These are phyloP conservation scores for Hibiscus syriacus DNA, from an alignment of 345 rosid species.

Conservation along the genomic window DNA sequence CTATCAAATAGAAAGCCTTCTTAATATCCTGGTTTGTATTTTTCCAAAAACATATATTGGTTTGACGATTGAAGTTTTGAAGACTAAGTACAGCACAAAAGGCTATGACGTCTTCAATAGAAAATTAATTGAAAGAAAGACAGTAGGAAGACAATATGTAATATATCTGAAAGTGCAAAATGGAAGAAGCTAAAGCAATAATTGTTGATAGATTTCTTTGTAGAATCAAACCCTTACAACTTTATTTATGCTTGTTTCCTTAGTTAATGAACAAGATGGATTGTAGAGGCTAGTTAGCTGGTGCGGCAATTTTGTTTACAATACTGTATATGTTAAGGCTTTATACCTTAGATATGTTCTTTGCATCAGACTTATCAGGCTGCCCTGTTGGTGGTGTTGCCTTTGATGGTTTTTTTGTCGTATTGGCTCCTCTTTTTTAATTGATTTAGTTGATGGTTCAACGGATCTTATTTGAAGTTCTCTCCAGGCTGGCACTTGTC, in stretches of 20 bases:
- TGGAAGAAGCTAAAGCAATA: neutral
- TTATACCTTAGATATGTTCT: neutral
- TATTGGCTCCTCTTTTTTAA: neutral
- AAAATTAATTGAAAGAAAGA: neutral
- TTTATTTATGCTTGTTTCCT: neutral
- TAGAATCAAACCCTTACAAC: neutral
- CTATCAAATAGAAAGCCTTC: neutral
- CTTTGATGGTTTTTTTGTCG: neutral
- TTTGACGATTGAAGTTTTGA: neutral
- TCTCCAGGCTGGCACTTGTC: conserved; percentile 70
- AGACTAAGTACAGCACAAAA: neutral
- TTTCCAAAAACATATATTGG: neutral
- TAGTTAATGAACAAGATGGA: neutral
- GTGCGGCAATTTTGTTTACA: neutral
- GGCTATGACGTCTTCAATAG: neutral
- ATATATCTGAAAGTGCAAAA: no score
- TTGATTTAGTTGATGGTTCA: neutral
- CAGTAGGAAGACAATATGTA: neutral
- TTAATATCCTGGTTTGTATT: neutral
- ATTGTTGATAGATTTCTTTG: neutral
- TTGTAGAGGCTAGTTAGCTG: neutral
- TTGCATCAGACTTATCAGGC: neutral
- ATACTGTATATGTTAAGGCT: neutral
- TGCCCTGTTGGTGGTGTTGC: neutral
- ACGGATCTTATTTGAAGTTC: conserved; percentile 14